phyloP scores from a whole-genome alignment of 2,329 filamentous ascomycete genomes.

The Furcasterigmium sp. region DNA sequence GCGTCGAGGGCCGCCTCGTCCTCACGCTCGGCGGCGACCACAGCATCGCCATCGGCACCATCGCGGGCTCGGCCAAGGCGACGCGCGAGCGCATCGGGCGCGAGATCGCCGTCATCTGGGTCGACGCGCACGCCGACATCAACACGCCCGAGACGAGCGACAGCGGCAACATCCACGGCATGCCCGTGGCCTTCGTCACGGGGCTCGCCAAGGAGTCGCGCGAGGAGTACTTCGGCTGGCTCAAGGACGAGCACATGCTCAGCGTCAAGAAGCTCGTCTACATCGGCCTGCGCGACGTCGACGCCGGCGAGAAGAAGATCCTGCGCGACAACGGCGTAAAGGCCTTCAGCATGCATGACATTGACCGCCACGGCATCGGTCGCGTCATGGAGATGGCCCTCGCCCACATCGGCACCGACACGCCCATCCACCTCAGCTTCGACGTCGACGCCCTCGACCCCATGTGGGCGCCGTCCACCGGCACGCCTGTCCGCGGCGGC shows the following conservation, averaged over 20 bases:
- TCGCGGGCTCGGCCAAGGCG: conserved; percentile 82
- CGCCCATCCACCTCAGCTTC: conserved; percentile 94
- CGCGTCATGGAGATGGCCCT: conserved; percentile 98
- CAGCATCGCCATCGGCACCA: conserved; percentile 90
- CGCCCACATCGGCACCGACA: conserved; percentile 88
- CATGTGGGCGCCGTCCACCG: conserved; percentile 92
- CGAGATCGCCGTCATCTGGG: conserved; percentile 96
- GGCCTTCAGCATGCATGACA: conserved; percentile 97
- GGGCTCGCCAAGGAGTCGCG: conserved; percentile 73
- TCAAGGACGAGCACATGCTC: conserved; percentile 64
- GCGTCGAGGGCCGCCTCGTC: conserved; percentile 76
- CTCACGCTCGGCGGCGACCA: conserved; percentile 95
- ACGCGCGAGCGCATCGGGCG: conserved; percentile 73
- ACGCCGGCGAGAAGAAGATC: conserved; percentile 89
- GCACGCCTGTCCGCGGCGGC: conserved; percentile 89
- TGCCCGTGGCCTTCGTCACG: conserved; percentile 91
- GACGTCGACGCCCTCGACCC: conserved; percentile 96
- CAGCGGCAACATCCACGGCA: conserved; percentile 94
- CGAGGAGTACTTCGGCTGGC: conserved; percentile 84
- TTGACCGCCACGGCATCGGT: conserved; percentile 90
- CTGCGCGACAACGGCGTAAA: conserved; percentile 84
- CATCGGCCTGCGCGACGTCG: conserved; percentile 90
- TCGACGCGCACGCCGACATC: conserved; percentile 96
- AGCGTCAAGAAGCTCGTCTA: conserved; percentile 88
- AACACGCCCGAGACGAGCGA: conserved; percentile 89